Evolutionary conservation across 1,284 basidiomycete genomes (phyloP).

Genomic region (Leccinum pseudoinsigne): DNA sequence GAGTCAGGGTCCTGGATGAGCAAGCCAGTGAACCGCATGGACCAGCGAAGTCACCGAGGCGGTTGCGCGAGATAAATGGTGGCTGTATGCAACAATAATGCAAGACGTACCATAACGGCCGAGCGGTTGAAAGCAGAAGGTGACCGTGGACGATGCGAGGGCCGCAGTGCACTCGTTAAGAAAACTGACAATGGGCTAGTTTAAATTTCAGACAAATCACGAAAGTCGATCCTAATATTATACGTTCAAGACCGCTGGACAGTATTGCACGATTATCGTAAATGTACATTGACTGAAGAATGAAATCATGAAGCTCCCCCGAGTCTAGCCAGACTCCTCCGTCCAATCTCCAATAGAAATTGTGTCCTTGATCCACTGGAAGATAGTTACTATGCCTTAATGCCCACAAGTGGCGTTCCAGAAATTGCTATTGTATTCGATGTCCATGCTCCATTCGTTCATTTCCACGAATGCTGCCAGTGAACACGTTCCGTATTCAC

Average conservation of each 20-base stretch:
- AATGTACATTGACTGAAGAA: background rate
- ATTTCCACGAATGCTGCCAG: slow-evolving; percentile 37
- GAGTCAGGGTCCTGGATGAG: too few species aligned
- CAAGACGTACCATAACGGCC: background rate
- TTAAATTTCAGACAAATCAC: background rate
- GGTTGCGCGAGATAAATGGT: background rate
- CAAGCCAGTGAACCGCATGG: background rate
- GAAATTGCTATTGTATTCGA: background rate
- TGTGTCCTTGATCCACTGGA: background rate
- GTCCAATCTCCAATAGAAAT: background rate
- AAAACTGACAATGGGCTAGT: background rate
- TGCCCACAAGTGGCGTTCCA: slow-evolving; percentile 24
- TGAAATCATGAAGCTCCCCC: background rate
- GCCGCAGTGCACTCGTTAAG: background rate
- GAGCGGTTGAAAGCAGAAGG: background rate
- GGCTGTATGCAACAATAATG: too few species aligned
- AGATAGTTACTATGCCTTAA: too few species aligned
- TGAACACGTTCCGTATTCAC: slow-evolving; percentile 41
- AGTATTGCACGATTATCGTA: background rate
- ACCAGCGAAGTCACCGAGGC: background rate
- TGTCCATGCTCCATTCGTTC: slow-evolving; percentile 27
- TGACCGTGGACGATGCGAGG: background rate
- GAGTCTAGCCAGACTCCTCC: background rate
- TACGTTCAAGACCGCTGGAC: background rate
- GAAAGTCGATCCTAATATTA: background rate